Base-by-base conservation (phyloP, 352 stramenopile species). In the Achlya hypogyna region DNA sequence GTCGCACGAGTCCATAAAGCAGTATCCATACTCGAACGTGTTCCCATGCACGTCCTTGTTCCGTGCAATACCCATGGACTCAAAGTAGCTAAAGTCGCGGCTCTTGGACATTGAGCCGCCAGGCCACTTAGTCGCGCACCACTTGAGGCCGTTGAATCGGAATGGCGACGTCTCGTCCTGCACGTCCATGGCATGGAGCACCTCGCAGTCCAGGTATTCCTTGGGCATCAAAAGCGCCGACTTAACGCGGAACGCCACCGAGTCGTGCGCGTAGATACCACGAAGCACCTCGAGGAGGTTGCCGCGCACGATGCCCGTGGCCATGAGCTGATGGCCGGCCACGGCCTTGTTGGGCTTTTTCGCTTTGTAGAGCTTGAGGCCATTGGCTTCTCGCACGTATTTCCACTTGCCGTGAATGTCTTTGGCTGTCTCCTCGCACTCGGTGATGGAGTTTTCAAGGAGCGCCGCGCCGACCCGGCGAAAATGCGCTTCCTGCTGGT, bases 111-210 rank as follows among this genome's bases (percentile, higher is more conserved):
- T 23, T 10, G 47, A 51, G 5, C 47, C 47, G n/a, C 23, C 31
- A 0, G 59, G 59, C 59, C 59, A 65, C 23, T 42, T 51, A 9
- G 47, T 67, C 31, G 60, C 60, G 45, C 10, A 22, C 60, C 60
- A 67, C 51, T 67, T 67, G 45, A 67, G 32, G 8, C 60, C 60
- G 22, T 67, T 67, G 60, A 67, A 67, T 5, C 60, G 60, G 43
- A 58, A 67, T 6, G 60, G 60, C 12, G 43, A n/a, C 5, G 38
- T 28, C 5, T 31, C 60, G 27, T 67, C 60, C 27, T 67, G 60
- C 14, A 58, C 42, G 34, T 67, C 60, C 20, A 67, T 28, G 12
- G 60, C 42, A 45, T 67, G 47, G 12, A 67, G 22, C 32, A 67
- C 60, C 28, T 67, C 60, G 51, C 60, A 67, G 51, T 67, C 60